Evolutionary conservation across 1,139 yeast genomes (phyloP).

Genomic region (Zygosaccharomyces pseudobailii): DNA sequence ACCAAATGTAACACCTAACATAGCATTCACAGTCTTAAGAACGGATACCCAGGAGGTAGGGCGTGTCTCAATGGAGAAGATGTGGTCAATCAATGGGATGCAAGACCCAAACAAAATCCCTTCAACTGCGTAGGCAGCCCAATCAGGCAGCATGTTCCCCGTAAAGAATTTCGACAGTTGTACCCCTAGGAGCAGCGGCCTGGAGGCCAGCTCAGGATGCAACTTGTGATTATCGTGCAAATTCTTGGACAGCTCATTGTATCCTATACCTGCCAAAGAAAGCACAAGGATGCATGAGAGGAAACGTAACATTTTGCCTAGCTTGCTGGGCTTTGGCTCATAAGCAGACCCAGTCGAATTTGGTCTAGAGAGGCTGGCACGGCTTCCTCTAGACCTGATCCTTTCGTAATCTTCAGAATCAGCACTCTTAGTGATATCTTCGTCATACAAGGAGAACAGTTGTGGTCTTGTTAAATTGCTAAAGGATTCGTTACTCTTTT

Average conservation of each 20-base stretch:
- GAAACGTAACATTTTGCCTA: slow-evolving; percentile 11
- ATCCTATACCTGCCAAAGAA: slow-evolving; percentile 44
- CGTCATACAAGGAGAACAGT: slow-evolving; percentile 32
- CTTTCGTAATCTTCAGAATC: slow-evolving; percentile 29
- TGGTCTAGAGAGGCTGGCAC: slow-evolving; percentile 7
- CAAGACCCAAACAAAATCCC: slow-evolving; percentile 62
- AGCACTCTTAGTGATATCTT: slow-evolving; percentile 30
- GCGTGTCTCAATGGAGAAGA: slow-evolving; percentile 16
- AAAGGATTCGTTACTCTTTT: slow-evolving; percentile 25
- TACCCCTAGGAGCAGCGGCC: slow-evolving; percentile 34
- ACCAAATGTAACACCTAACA: slow-evolving; percentile 80
- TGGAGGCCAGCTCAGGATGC: slow-evolving; percentile 34
- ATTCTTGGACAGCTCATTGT: slow-evolving; percentile 48
- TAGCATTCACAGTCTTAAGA: slow-evolving; percentile 64
- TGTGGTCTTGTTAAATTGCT: slow-evolving; percentile 30
- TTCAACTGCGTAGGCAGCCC: slow-evolving; percentile 43
- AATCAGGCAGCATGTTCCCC: slow-evolving; percentile 30
- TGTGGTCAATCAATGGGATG: slow-evolving; percentile 56
- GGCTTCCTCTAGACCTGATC: slow-evolving; percentile 18
- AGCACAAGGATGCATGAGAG: slow-evolving; percentile 35
- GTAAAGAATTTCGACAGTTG: slow-evolving; percentile 21
- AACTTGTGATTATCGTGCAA: slow-evolving; percentile 47
- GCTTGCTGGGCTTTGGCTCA: slow-evolving; percentile 5
- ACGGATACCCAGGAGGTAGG: slow-evolving; percentile 39
- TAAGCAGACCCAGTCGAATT: slow-evolving; percentile 11